A percentile compares a stretch with the other conserved stretches of the same genome.
These are phyloP conservation scores for Leccinum solheimii DNA, from an alignment of 1,284 basidiomycete species.

Conservation along the genomic window DNA sequence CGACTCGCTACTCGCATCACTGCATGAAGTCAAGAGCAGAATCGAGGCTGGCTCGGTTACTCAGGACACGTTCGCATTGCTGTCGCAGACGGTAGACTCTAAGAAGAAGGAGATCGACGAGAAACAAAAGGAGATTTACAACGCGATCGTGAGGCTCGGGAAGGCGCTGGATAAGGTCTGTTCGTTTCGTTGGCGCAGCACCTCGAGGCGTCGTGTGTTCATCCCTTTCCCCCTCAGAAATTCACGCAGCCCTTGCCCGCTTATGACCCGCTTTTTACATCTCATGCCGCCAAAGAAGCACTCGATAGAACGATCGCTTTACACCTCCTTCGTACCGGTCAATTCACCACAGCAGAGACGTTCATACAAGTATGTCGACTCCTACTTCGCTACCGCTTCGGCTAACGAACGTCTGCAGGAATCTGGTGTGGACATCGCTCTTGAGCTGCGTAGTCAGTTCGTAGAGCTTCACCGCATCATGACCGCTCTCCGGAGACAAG, in stretches of 20 bases:
- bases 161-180: slow-evolving; percentile 44
- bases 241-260: slow-evolving; percentile 67
- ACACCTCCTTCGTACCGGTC: slow-evolving; percentile 79
- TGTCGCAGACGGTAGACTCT: slow-evolving; percentile 62
- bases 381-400: background rate
- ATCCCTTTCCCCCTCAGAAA: slow-evolving; percentile 48
- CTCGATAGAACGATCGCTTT: slow-evolving; percentile 74
- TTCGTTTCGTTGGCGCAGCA: background rate
- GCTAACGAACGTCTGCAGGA: slow-evolving; percentile 51
- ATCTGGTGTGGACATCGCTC: slow-evolving; percentile 60
- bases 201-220: background rate
- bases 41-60: slow-evolving; percentile 55
- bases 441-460: slow-evolving; percentile 61
- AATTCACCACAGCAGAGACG: slow-evolving; percentile 70
- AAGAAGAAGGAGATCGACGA: slow-evolving; percentile 86
- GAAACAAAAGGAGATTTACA: slow-evolving; percentile 84
- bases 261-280: slow-evolving; percentile 69
- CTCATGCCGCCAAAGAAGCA: slow-evolving; percentile 55
- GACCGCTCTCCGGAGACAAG: slow-evolving; percentile 61
- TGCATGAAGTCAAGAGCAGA: slow-evolving; percentile 59
- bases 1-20: slow-evolving; percentile 62
- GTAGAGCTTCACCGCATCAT: slow-evolving; percentile 75
- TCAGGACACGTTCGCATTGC: slow-evolving; percentile 51
- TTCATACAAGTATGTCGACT: slow-evolving; percentile 61
- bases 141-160: slow-evolving; percentile 71